A percentile compares a stretch with the other conserved stretches of the same genome.
Evolutionary conservation across 106 monocot species (phyloP).

Genomic region (Acorus calamus): DNA sequence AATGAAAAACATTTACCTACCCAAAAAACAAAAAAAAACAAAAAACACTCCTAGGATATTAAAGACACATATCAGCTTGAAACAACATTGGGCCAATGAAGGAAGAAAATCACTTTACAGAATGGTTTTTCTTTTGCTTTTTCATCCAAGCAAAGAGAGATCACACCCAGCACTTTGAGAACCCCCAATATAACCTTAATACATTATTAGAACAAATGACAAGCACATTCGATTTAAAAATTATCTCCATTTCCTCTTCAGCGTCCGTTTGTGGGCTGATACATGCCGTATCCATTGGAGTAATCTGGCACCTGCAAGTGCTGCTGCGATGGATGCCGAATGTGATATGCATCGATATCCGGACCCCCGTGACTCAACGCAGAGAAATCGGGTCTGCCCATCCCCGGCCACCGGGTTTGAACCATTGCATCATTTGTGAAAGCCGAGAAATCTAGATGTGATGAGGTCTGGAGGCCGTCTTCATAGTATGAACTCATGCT

Average conservation of each 20-base stretch:
- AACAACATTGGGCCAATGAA: too few relatives aligned
- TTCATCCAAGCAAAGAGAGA: constrained; percentile 5
- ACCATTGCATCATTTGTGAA: constrained; percentile 36
- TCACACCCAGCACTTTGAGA: constrained; percentile 7
- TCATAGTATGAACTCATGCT: constrained; percentile 18
- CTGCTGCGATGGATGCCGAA: constrained; percentile 30
- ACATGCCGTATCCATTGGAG: constrained; percentile 37
- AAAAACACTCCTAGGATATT: too few relatives aligned
- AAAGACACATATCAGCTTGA: too few relatives aligned
- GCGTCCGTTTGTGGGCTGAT: constrained; percentile 37
- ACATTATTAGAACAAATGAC: constrained; percentile 14
- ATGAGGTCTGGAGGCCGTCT: constrained; percentile 10
- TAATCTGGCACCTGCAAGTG: constrained; percentile 28
- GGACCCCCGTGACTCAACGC: constrained; percentile 16
- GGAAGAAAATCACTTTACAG: constrained; percentile 7
- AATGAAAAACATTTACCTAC: too few relatives aligned
- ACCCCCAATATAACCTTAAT: background rate
- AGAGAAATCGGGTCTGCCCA: constrained; percentile 13
- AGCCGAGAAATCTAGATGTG: constrained; percentile 22
- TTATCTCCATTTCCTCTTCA: constrained; percentile 3
- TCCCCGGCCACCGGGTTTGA: constrained; percentile 45
- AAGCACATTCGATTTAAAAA: background rate
- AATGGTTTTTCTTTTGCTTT: background rate
- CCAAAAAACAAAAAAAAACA: too few relatives aligned
- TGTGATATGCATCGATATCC: constrained; percentile 34